These are phyloP conservation scores for Colletotrichum sp. DNA, from an alignment of 2,329 filamentous ascomycete species.

Conservation along the genomic window DNA sequence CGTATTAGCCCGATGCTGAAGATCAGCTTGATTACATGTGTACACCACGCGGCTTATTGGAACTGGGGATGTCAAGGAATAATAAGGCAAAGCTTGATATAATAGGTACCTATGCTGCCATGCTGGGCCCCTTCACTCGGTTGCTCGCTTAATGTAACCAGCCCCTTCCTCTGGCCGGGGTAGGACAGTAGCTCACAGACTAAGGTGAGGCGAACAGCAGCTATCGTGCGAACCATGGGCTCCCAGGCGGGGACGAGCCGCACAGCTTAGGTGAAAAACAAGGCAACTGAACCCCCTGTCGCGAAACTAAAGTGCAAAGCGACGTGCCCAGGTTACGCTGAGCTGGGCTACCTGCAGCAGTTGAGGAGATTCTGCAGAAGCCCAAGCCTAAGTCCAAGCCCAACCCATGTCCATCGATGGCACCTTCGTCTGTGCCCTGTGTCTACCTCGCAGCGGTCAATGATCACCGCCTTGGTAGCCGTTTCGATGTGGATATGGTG, in stretches of 20 bases:
- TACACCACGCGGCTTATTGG: not conserved
- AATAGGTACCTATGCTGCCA: not conserved
- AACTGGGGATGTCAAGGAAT: not conserved
- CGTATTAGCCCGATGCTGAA: not conserved
- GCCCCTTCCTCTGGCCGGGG: not conserved
- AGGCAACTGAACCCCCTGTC: not conserved
- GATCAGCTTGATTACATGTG: not conserved
- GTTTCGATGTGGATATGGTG: not conserved
- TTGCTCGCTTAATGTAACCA: not conserved
- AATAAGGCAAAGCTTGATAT: not conserved
- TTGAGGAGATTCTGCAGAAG: not conserved
- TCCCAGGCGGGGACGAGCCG: not conserved
- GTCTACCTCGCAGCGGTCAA: not conserved
- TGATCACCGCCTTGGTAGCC: not conserved
- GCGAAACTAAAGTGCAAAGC: not conserved
- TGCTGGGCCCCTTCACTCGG: not conserved
- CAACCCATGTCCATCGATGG: not conserved
- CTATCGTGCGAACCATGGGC: not conserved
- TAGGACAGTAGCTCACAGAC: not conserved
- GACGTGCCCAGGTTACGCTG: not conserved
- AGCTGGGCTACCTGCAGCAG: not conserved
- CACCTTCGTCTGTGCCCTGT: not conserved
- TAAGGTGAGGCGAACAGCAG: not conserved
- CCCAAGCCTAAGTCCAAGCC: not conserved
- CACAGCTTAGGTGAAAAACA: not conserved